Conservation (phyloP, 2,329 filamentous ascomycete genomes). For the Periconia macrospinosa region DNA sequence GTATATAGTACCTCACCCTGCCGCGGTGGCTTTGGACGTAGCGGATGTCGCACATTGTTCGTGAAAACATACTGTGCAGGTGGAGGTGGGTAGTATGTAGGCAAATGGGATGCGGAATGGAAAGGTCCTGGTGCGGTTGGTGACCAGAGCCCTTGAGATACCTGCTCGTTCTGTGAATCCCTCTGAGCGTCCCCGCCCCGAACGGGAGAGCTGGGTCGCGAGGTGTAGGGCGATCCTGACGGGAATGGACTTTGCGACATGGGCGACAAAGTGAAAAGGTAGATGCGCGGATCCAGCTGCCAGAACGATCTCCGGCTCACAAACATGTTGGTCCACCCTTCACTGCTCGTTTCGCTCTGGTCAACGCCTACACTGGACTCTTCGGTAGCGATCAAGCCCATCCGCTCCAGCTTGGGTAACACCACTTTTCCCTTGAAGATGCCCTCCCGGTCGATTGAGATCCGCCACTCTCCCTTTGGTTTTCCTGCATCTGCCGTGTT, state of each 20-base stretch:
- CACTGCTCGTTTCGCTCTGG: slow-evolving; percentile 61
- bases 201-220: slow-evolving; percentile 55
- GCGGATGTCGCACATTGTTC: slow-evolving; percentile 77
- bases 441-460: slow-evolving; percentile 84
- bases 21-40: slow-evolving; percentile 83
- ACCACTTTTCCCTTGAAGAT: slow-evolving; percentile 81
- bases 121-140: slow-evolving; percentile 66
- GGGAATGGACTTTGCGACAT: slow-evolving; percentile 53
- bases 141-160: slow-evolving; percentile 41
- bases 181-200: slow-evolving; percentile 21
- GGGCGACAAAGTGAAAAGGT: slow-evolving; percentile 81
- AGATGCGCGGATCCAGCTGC: slow-evolving; percentile 85
- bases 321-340: slow-evolving; percentile 80
- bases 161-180: slow-evolving; percentile 32
- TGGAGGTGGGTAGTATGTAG: slow-evolving; percentile 85
- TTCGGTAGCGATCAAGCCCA: slow-evolving; percentile 79
- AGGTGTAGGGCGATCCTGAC: slow-evolving; percentile 53
- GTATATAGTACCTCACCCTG: slow-evolving; percentile 92
- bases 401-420: slow-evolving; percentile 87
- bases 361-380: slow-evolving; percentile 74
- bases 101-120: slow-evolving; percentile 79
- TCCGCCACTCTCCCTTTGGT: slow-evolving; percentile 83
- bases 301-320: slow-evolving; percentile 81
- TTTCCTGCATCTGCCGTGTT: slow-evolving; percentile 67
- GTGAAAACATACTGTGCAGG: slow-evolving; percentile 81